Percentiles rank a stretch among this genome's conserved stretches.
Evolutionary conservation across 805 yeast species (phyloP).

Genomic region (Pichia nanzhaoensis): DNA sequence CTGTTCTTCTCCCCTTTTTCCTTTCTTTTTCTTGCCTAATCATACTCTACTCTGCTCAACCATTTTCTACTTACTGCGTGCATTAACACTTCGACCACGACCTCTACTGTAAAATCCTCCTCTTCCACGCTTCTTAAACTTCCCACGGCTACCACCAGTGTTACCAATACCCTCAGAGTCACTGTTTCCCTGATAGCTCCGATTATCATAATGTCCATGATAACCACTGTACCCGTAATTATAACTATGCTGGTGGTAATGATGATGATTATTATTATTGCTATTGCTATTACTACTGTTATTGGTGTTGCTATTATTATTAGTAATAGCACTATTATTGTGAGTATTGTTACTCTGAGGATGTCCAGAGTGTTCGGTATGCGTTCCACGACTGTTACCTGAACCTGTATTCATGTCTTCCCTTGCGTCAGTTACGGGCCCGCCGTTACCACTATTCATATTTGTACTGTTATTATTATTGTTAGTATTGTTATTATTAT

Average conservation of each 20-base stretch:
- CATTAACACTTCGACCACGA: constrained; percentile 7
- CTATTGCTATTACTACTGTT: background rate
- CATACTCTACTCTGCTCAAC: background rate
- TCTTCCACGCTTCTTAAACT: constrained; percentile 2
- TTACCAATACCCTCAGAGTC: constrained; percentile 7
- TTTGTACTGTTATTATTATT: background rate
- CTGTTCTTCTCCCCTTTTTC: background rate
- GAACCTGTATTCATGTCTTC: background rate
- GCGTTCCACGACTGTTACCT: background rate
- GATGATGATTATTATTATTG: background rate
- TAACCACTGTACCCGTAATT: background rate
- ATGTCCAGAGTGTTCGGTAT: background rate
- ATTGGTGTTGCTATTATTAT: background rate
- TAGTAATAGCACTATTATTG: background rate
- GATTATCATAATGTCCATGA: too few species aligned
- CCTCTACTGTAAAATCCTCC: background rate
- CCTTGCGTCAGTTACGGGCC: too few species aligned
- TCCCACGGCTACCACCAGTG: background rate
- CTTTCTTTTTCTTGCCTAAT: too few species aligned
- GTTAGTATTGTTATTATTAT: background rate
- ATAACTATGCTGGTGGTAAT: too few species aligned
- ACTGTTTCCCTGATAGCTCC: background rate
- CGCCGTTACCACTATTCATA: too few species aligned
- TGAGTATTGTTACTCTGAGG: too few species aligned
- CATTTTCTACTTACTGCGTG: background rate